These are phyloP conservation scores for Aquilaria agallochum DNA, from an alignment of 441 rosid species.

Conservation along the genomic window DNA sequence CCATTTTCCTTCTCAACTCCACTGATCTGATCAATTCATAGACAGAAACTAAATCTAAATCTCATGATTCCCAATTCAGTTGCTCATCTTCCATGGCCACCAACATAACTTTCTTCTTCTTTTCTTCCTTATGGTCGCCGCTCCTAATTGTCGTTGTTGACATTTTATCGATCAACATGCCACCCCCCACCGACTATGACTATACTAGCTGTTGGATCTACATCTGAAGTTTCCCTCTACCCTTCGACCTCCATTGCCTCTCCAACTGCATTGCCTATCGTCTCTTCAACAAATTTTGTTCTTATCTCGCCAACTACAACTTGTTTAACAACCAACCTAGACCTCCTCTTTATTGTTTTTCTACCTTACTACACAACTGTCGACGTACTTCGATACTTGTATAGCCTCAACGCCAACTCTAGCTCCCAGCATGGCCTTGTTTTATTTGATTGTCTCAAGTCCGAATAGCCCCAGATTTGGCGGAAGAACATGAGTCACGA, in stretches of 20 bases:
- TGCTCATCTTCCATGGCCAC: conserved; percentile 24
- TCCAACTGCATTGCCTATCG: conserved; percentile 65
- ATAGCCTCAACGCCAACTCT: conserved; percentile 69
- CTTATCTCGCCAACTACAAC: conserved; percentile 77
- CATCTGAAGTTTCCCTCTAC: conserved; percentile 63
- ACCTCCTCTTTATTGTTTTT: conserved; percentile 56
- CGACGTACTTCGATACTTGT: conserved; percentile 70
- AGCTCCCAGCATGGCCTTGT: conserved; percentile 60
- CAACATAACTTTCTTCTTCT: conserved; percentile 18
- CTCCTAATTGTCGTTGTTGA: conserved; percentile 22
- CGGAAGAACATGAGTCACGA: conserved; percentile 48
- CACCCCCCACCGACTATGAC: conserved; percentile 13
- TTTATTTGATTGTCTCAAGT: conserved; percentile 13
- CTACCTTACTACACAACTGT: conserved; percentile 80
- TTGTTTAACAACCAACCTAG: conserved; percentile 69
- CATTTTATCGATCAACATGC: conserved; percentile 1
- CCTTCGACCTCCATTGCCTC: conserved; percentile 88
- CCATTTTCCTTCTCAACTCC: too few species aligned
- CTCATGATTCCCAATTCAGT: too few species aligned
- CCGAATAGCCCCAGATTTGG: conserved; percentile 54
- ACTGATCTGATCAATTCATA: too few species aligned
- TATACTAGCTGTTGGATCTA: conserved; percentile 84
- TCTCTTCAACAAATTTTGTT: conserved; percentile 57
- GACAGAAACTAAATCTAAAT: too few species aligned
- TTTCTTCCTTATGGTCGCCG: conserved; percentile 19